Percentiles rank a stretch among this genome's conserved stretches.
phyloP scores from a whole-genome alignment of 768 basidiomycete genomes.

The Boletus insuetus region DNA sequence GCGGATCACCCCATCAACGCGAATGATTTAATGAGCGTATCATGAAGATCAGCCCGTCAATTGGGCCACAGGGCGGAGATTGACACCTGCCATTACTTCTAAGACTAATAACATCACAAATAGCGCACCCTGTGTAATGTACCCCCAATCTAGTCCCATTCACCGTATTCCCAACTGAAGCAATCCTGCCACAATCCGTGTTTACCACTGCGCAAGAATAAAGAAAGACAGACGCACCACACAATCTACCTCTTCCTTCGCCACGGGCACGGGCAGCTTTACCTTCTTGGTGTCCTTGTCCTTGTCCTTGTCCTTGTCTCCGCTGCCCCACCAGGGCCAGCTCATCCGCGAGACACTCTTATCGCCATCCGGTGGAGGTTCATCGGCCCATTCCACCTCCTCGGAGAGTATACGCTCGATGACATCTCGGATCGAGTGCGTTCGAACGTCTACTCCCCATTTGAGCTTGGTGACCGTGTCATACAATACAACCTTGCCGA shows the following conservation, averaged over 20 bases:
- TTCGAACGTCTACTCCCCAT: conserved; percentile 76
- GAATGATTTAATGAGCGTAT: too few species aligned
- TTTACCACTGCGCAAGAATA: background rate
- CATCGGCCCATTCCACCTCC: conserved; percentile 50
- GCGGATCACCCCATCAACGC: too few species aligned
- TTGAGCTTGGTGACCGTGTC: conserved; percentile 80
- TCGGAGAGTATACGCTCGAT: conserved; percentile 63
- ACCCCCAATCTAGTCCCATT: conserved; percentile 24
- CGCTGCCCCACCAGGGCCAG: conserved; percentile 31
- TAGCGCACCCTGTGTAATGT: background rate
- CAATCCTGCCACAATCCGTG: conserved; percentile 50
- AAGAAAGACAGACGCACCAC: conserved; percentile 43
- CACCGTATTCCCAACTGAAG: conserved; percentile 67
- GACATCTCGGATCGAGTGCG: conserved; percentile 67
- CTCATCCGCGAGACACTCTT: background rate
- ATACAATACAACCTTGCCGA: conserved; percentile 77
- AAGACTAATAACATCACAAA: background rate
- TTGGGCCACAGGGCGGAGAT: too few species aligned
- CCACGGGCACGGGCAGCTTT: conserved; percentile 42
- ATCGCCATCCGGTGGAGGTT: conserved; percentile 12
- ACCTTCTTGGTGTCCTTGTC: conserved; percentile 21
- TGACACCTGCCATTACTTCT: too few species aligned
- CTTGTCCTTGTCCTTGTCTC: conserved; percentile 29
- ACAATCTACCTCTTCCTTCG: conserved; percentile 60
- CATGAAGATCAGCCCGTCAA: too few species aligned